Evolutionary conservation across 257 asterid genomes (phyloP).

Genomic region (Solanum bukasovii): DNA sequence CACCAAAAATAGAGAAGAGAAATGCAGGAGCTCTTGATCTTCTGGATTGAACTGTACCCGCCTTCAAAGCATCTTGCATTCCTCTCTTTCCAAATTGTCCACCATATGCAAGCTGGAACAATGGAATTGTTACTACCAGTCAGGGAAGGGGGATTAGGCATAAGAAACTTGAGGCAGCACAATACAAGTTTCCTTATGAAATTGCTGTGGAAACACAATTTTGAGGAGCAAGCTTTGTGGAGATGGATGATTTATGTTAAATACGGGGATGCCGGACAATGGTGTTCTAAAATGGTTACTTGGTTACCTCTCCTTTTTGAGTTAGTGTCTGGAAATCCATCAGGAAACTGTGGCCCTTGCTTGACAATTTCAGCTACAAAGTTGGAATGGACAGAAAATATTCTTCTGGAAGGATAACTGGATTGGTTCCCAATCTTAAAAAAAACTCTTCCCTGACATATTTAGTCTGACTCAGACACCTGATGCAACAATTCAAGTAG

Average conservation of each 20-base stretch:
- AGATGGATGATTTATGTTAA: background rate
- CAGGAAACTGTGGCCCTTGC: background rate
- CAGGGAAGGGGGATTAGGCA: background rate
- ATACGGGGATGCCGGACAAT: background rate
- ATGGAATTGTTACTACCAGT: background rate
- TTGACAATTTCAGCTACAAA: background rate
- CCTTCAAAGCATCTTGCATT: too few species aligned
- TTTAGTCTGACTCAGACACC: background rate
- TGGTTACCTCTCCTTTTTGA: background rate
- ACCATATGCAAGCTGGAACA: background rate
- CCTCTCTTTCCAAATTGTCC: too few species aligned
- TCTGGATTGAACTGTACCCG: too few species aligned
- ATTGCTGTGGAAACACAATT: background rate
- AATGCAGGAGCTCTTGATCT: too few species aligned
- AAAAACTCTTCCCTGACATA: background rate
- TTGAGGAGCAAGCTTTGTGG: background rate
- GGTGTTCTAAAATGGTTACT: background rate
- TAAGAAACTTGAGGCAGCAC: background rate
- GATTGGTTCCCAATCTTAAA: background rate
- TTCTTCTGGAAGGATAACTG: background rate
- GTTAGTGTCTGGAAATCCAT: background rate
- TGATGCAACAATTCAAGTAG: background rate
- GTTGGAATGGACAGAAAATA: background rate
- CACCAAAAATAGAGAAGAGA: too few species aligned
- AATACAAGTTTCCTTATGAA: background rate